These are phyloP conservation scores for Styphnolobium japonicum DNA, from an alignment of 306 rosid genomes.

Conservation along the genomic window DNA sequence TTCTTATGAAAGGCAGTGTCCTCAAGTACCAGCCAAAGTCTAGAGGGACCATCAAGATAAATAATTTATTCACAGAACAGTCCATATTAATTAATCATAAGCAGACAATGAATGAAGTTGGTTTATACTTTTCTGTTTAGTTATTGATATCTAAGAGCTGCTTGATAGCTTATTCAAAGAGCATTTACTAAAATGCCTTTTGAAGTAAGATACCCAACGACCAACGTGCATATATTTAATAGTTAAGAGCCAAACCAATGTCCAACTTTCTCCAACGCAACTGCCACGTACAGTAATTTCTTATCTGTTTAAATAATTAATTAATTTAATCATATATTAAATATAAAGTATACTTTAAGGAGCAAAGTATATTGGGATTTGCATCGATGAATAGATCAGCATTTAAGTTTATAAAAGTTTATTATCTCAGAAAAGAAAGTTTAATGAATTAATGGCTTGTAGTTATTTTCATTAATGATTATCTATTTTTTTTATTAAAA, in stretches of 20 bases:
- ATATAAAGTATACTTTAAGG: not conserved
- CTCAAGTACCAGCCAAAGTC: slow-evolving; percentile 8
- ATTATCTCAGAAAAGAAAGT: too few species aligned
- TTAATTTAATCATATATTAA: not conserved
- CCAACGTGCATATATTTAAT: not conserved
- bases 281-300: not conserved
- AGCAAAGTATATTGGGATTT: not conserved
- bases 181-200: slow-evolving; percentile 12
- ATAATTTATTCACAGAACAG: not conserved
- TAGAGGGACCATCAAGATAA: not conserved
- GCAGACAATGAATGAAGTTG: not conserved
- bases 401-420: too few species aligned
- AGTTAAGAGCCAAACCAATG: not conserved
- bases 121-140: not conserved
- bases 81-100: not conserved
- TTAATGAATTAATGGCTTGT: not conserved
- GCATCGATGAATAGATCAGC: too few species aligned
- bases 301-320: not conserved
- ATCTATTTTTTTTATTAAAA: too few species aligned
- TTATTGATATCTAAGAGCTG: not conserved
- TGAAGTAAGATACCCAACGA: slow-evolving; percentile 24
- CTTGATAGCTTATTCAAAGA: not conserved
- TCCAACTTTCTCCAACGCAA: not conserved
- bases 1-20: not conserved
- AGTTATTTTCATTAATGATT: not conserved